These are phyloP conservation scores for Capsella rubella DNA, from an alignment of 441 rosid species.

Conservation along the genomic window DNA sequence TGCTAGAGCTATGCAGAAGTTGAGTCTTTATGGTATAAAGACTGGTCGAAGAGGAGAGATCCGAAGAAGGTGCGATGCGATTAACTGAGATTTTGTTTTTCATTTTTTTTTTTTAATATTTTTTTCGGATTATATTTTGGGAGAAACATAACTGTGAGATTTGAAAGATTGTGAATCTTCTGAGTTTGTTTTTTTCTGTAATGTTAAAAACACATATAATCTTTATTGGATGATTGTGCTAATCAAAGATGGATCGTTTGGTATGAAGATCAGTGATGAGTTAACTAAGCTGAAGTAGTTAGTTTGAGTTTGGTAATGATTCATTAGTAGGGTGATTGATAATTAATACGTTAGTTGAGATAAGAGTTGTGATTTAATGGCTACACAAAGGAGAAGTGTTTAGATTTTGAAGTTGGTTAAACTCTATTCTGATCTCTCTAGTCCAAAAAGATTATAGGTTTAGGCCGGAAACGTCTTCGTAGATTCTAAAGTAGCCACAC, in stretches of 20 bases:
- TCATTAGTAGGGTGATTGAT: constrained; percentile 5
- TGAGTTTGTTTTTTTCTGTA: constrained; percentile 15
- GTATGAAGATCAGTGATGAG: background rate
- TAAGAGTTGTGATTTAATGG: background rate
- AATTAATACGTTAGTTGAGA: background rate
- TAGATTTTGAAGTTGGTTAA: too few species aligned
- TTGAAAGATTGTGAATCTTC: constrained; percentile 19
- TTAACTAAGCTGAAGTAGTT: constrained; percentile 10
- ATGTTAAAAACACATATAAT: constrained; percentile 33
- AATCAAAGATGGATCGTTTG: background rate
- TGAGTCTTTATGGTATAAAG: constrained; percentile 58
- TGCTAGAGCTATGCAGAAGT: constrained; percentile 67
- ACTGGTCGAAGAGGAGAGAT: constrained; percentile 78
- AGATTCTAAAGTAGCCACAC: background rate
- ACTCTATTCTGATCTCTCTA: background rate
- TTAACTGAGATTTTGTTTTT: constrained; percentile 51
- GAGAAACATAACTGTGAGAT: constrained; percentile 22
- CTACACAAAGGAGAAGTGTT: background rate
- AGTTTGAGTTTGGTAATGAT: constrained; percentile 19
- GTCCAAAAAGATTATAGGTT: background rate
- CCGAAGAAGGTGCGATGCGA: constrained; percentile 71
- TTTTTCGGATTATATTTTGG: constrained; percentile 10
- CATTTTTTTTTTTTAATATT: constrained; percentile 2
- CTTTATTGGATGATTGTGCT: constrained; percentile 7
- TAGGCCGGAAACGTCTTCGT: background rate